Evolutionary conservation across 352 stramenopile species (phyloP), one percentile per base, ranked within the genome.

Genomic region (Globisporangium middletonii): DNA sequence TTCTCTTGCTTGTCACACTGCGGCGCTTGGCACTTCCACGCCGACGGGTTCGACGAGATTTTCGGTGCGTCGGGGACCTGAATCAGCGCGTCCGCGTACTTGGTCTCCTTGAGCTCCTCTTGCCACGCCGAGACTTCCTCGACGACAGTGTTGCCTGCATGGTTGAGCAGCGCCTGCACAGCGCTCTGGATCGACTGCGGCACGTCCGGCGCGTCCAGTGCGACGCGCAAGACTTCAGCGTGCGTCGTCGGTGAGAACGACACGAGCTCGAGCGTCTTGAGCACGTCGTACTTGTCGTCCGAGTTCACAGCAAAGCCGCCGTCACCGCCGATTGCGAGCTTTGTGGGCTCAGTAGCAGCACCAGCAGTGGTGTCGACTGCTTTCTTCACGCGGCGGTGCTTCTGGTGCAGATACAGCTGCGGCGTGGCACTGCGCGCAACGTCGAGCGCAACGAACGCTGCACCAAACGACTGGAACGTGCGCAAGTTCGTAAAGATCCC

Each of bases 1-100:
- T 99, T 99, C 58, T 99, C 92, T 13, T 86, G 95, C 66, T 97
- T 96, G 48, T 97, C 97, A 65, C 85, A 98, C 50, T 97, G 81
- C 46, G 96, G 79, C 59, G 95, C 98, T 62, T 89, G 74, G 64
- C 90, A 97, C 53, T 88, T 92, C 76, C 86, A 95, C 4, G 67
- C 65, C 42, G 72, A 42, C 3, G 83, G 81, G 58, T 89, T 89
- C 0, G 83, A 87, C 46, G 82, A 77, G 52, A 95, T 82, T 44
- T 79, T 75, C 0, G 79, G 72, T 12, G 83, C 62, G 28, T 73
- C 70, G 28, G 77, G 66, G 0, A 94, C 58, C 46, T 95, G 86
- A 18, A 78, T 61, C 16, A 95, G 64, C 45, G 89, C 62, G 23
- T 87, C 81, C 0, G 86, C 83, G 61, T 95, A 93, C 62, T 87